Conservation (phyloP, 169 alveolate genomes). For the Babesia divergens region DNA sequence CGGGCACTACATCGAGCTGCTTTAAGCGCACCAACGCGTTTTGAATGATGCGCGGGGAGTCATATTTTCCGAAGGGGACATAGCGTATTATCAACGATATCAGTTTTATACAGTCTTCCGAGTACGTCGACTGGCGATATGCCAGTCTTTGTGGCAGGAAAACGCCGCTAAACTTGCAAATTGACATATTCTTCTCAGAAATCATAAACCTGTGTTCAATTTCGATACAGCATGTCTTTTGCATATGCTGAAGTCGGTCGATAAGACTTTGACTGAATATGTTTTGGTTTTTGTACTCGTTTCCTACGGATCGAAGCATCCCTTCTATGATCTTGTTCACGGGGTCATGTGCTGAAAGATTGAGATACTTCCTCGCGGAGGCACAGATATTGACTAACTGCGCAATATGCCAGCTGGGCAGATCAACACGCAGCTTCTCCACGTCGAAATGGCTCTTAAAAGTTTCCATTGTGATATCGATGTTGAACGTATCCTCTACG, state of each 20-base stretch:
- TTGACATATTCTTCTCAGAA: conserved; percentile 73
- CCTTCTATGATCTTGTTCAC: conserved; percentile 41
- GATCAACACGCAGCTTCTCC: conserved; percentile 20
- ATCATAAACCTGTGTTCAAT: conserved; percentile 68
- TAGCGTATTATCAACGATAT: conserved; percentile 66
- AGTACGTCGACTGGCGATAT: conserved; percentile 67
- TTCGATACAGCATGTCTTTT: conserved; percentile 9
- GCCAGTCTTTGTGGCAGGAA: conserved; percentile 81
- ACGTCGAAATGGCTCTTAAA: conserved; percentile 58
- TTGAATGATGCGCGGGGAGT: conserved; percentile 58
- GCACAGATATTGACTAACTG: conserved; percentile 41
- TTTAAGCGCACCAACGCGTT: conserved; percentile 33
- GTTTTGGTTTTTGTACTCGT: background rate
- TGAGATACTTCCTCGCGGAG: conserved; percentile 27
- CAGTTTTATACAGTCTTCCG: conserved; percentile 65
- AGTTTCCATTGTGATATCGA: conserved; percentile 58
- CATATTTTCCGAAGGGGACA: conserved; percentile 57
- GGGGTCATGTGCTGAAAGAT: conserved; percentile 77
- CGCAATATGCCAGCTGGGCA: conserved; percentile 35
- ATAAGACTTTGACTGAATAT: conserved; percentile 55
- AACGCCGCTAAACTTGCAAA: conserved; percentile 72
- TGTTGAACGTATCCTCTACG: conserved; percentile 55
- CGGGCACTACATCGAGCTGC: conserved; percentile 34
- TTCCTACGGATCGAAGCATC: conserved; percentile 1
- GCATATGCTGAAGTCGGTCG: conserved; percentile 3